phyloP scores from a whole-genome alignment of 371 early-diverging fungal species.

The Mortierella sp. region DNA sequence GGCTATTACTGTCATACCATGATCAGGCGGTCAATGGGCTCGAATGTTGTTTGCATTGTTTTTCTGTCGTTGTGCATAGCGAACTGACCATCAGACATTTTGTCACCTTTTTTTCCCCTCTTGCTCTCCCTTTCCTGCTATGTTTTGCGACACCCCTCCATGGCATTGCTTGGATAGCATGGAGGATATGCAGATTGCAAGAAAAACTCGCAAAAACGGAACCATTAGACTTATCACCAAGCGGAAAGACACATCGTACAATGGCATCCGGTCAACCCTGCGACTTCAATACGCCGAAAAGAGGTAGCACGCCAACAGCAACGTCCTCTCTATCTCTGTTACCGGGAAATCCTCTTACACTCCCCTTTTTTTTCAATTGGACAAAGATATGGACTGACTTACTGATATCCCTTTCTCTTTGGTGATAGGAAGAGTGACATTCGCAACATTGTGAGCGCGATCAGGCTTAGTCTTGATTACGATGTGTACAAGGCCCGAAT shows the following conservation, averaged over 20 bases:
- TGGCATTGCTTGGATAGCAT: slow-evolving; percentile 15
- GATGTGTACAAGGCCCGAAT: slow-evolving; percentile 36
- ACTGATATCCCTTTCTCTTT: background rate
- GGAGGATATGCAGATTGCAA: slow-evolving; percentile 46
- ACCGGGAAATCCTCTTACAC: slow-evolving; percentile 2
- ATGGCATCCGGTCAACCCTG: slow-evolving; percentile 36
- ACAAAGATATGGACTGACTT: background rate
- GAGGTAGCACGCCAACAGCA: slow-evolving; percentile 15
- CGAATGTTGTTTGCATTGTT: background rate
- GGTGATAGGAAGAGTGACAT: slow-evolving; percentile 42
- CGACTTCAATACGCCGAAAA: slow-evolving; percentile 49
- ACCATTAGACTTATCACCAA: slow-evolving; percentile 32
- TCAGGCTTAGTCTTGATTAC: slow-evolving; percentile 44
- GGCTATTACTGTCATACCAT: background rate
- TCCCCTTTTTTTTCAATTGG: background rate
- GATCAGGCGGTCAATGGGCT: background rate
- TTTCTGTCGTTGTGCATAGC: background rate
- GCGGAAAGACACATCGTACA: slow-evolving; percentile 51
- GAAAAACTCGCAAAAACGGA: slow-evolving; percentile 29
- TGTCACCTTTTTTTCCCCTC: background rate
- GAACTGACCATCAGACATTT: background rate
- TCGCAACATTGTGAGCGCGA: slow-evolving; percentile 41
- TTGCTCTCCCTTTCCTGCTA: background rate
- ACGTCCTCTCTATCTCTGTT: background rate
- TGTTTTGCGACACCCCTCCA: background rate